A percentile compares a stretch with the other conserved stretches of the same genome.
phyloP scores from a whole-genome alignment of 2,329 filamentous ascomycete genomes.

The Penicillium sp. region DNA sequence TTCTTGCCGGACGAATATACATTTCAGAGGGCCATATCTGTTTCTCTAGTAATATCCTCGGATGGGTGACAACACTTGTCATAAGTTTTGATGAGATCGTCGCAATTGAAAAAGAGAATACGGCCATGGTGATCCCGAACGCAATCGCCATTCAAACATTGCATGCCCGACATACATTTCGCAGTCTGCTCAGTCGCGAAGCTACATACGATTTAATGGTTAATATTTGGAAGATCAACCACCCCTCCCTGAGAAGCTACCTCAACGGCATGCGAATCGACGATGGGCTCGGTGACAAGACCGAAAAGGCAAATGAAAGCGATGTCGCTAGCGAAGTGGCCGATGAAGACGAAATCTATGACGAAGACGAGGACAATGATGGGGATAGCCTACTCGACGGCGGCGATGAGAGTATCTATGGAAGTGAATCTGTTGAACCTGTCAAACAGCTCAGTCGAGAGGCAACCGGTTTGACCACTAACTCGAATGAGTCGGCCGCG shows the following conservation, averaged over 20 bases:
- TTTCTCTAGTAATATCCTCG: constrained; percentile 98
- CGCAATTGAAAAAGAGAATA: constrained; percentile 93
- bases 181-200: constrained; percentile 89
- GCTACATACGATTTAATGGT: constrained; percentile 96
- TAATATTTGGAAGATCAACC: constrained; percentile 96
- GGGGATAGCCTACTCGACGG: constrained; percentile 61
- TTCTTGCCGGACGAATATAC: constrained; percentile 89
- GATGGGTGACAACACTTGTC: constrained; percentile 95
- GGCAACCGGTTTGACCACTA: constrained; percentile 53
- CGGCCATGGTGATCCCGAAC: constrained; percentile 92
- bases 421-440: constrained; percentile 47
- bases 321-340: constrained; percentile 74
- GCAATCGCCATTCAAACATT: constrained; percentile 94
- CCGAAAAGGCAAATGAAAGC: constrained; percentile 68
- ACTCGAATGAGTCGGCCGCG: constrained; percentile 35
- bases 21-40: constrained; percentile 96
- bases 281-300: constrained; percentile 80
- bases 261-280: constrained; percentile 83
- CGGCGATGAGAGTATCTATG: constrained; percentile 50
- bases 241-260: constrained; percentile 85
- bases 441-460: constrained; percentile 64
- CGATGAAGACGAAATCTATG: constrained; percentile 62
- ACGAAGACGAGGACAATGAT: constrained; percentile 49
- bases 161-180: constrained; percentile 92
- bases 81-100: constrained; percentile 99